Conservation (phyloP, 306 rosid species). For the Carpinus viminea region DNA sequence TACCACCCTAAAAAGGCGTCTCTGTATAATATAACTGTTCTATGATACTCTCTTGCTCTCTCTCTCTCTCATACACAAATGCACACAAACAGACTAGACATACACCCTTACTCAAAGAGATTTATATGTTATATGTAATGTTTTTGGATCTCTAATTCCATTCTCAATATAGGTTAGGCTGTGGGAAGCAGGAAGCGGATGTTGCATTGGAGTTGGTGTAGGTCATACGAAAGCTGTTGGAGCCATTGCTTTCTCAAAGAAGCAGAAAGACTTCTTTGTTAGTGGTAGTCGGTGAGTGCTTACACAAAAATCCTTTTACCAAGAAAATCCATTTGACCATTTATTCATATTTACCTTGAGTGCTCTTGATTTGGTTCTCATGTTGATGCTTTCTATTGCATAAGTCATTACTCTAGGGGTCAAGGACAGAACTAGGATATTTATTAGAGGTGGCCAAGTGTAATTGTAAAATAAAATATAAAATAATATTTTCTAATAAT, state of each 20-base stretch:
- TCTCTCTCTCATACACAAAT: not conserved
- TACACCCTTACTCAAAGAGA: not conserved
- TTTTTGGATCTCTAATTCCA: slow-evolving; percentile 22
- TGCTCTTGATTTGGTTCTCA: slow-evolving; percentile 11
- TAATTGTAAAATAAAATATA: too few species aligned
- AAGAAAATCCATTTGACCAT: not conserved
- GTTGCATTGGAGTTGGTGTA: slow-evolving; percentile 76
- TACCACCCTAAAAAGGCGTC: too few species aligned
- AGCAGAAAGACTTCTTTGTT: slow-evolving; percentile 71
- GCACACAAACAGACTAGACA: too few species aligned
- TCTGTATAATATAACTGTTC: too few species aligned
- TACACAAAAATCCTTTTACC: slow-evolving; percentile 19
- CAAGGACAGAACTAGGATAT: too few species aligned
- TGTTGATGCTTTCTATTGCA: slow-evolving; percentile 21
- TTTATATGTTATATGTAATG: slow-evolving; percentile 1
- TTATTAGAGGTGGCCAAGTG: too few species aligned
- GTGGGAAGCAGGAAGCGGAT: slow-evolving; percentile 81
- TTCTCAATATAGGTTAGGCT: slow-evolving; percentile 72
- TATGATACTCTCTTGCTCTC: not conserved
- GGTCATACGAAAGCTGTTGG: slow-evolving; percentile 96
- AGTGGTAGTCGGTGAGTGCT: slow-evolving; percentile 88
- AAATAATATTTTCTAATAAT: too few species aligned
- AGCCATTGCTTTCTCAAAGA: slow-evolving; percentile 85
- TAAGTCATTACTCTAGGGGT: not conserved
- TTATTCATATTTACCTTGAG: slow-evolving; percentile 9